Evolutionary conservation across 208 protist genomes (phyloP).

Genomic region (Herpetomonas muscarum): DNA sequence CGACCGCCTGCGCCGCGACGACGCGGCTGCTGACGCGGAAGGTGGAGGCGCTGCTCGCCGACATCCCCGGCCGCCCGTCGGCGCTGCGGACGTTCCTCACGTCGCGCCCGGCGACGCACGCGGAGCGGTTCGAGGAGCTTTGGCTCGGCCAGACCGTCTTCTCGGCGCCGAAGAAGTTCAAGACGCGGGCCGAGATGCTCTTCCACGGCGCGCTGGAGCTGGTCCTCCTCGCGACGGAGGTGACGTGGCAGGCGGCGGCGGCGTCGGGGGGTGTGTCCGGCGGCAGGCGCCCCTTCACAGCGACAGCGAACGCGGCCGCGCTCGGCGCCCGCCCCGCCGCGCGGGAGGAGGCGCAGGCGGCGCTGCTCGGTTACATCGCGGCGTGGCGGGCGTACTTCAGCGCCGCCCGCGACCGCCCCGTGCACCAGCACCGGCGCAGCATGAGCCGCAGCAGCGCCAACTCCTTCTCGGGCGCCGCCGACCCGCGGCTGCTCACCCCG

Average conservation of each 20-base stretch:
- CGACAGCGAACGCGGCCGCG: constrained; percentile 7
- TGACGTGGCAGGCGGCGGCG: constrained; percentile 29
- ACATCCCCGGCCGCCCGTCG: constrained; percentile 32
- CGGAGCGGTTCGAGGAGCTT: constrained; percentile 76
- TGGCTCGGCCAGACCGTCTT: constrained; percentile 45
- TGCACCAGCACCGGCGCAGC: constrained; percentile 8
- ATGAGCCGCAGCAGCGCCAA: constrained; percentile 8
- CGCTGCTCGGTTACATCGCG: constrained; percentile 44
- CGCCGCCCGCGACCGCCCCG: constrained; percentile 32
- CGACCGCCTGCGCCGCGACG: constrained; percentile 14
- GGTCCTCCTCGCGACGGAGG: constrained; percentile 56
- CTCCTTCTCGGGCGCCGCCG: background rate
- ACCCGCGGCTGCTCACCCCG: background rate
- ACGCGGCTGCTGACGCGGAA: constrained; percentile 48
- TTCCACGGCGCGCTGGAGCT: constrained; percentile 59
- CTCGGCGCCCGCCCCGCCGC: constrained; percentile 12
- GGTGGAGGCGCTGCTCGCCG: constrained; percentile 50
- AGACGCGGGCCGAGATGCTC: constrained; percentile 67
- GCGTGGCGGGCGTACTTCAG: constrained; percentile 55
- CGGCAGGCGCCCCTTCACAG: constrained; percentile 1
- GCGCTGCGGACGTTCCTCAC: constrained; percentile 53
- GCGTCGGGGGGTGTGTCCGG: background rate
- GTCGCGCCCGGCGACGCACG: constrained; percentile 38
- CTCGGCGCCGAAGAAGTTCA: constrained; percentile 59
- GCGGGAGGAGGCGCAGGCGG: constrained; percentile 21